Evolutionary conservation across 805 yeast genomes (phyloP).

Genomic region (Myxozyma sirexii): DNA sequence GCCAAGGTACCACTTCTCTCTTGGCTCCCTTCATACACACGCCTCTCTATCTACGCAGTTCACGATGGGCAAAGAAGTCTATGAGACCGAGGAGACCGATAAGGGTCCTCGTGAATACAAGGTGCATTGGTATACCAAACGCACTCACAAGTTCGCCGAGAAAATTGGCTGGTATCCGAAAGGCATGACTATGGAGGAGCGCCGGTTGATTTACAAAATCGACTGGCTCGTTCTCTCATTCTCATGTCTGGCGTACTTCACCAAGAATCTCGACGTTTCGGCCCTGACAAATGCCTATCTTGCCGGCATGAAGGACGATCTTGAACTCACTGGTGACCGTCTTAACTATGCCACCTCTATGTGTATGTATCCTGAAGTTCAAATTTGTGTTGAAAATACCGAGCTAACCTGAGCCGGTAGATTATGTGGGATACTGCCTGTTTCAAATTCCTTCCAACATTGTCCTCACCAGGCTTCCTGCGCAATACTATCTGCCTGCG

Average conservation of each 20-base stretch:
- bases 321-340: conserved; percentile 64
- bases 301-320: conserved; percentile 60
- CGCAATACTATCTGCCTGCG: conserved; percentile 41
- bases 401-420: neutral
- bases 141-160: conserved; percentile 5
- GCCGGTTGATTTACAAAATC: conserved; percentile 53
- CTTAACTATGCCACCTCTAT: conserved; percentile 52
- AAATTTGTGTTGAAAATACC: neutral
- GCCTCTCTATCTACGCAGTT: no score
- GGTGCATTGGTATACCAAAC: neutral
- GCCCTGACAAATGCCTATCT: conserved; percentile 68
- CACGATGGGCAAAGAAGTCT: no score
- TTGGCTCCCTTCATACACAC: no score
- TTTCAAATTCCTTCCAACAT: conserved; percentile 48
- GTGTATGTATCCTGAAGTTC: conserved; percentile 53
- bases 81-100: neutral
- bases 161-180: conserved; percentile 28
- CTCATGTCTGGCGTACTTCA: conserved; percentile 66
- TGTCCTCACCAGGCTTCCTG: conserved; percentile 43
- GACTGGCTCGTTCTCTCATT: conserved; percentile 59
- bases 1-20: no score
- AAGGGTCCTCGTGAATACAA: neutral
- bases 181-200: conserved; percentile 49
- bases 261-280: conserved; percentile 63
- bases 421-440: conserved; percentile 40